Evolutionary conservation across 2,329 filamentous ascomycete genomes (phyloP), one percentile per base, ranked within the genome.

Genomic region (Chrysoporthe puriensis): DNA sequence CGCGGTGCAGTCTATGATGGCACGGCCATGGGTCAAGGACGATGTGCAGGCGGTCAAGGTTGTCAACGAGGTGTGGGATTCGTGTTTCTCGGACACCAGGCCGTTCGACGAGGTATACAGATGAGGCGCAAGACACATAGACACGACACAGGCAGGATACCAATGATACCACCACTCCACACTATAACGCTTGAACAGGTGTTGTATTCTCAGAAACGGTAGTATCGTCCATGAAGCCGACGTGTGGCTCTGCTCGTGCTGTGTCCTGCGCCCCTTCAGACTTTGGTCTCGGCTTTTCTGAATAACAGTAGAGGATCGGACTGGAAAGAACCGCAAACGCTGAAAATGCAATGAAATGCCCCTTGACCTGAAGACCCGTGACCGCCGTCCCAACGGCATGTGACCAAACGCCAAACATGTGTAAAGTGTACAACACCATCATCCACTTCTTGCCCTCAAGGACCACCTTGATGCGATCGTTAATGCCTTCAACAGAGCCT

Each of bases 41-140:
- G 90, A 97, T 74, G 89, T 90, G 16, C 92, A 98, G 73, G 96
- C 96, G 4, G 87, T 88, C 63, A 93, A 91, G 80, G 90, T 96
- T 36, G 93, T 99, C 67, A 96, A 98, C 79, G 91, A 97, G 79
- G 96, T 99, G n/a, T 99, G 95, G 93, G 94, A 97, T 73, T 97
- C 94, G 74, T 99, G 96, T 79, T 99, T 97, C 78, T 83, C 88
- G 63, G 96, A 99, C 79, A 98, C 95, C 4, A 85, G 96, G 75
- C 96, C 96, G 2, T 99, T 99, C 79, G 94, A 98, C 78, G 95
- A 98, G 78, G 94, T 99, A 64, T 99, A 97, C 79, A 90, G 93
- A 78, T 95, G 78, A 82, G 59, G 46, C 4, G 6, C n/a, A 32
- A 21, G 54, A 52, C 16, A 42, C n/a, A 16, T 60, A 6, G 57